Percentiles rank a stretch among this genome's conserved stretches.
These are phyloP conservation scores for Orbilia ellipsospora DNA, from an alignment of 2,329 filamentous ascomycete genomes.

Conservation along the genomic window DNA sequence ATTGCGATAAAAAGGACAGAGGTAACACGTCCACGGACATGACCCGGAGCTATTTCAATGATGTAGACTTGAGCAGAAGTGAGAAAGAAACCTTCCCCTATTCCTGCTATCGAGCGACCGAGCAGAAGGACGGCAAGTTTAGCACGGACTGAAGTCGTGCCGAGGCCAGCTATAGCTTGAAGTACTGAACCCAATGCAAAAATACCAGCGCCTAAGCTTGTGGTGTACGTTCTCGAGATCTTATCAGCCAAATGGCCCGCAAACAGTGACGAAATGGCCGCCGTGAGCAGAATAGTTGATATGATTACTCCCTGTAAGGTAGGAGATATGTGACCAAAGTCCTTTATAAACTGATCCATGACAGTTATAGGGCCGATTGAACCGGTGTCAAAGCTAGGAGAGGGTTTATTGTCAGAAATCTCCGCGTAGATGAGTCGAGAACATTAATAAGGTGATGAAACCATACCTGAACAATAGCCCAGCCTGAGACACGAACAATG, in stretches of 20 bases:
- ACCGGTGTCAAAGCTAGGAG: conserved; percentile 65
- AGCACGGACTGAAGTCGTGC: conserved; percentile 55
- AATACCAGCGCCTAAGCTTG: conserved; percentile 67
- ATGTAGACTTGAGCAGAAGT: conserved; percentile 71
- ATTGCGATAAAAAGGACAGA: conserved; percentile 68
- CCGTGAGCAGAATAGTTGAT: conserved; percentile 71
- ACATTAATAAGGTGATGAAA: background rate
- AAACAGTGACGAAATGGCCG: conserved; percentile 69
- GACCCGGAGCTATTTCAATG: conserved; percentile 70
- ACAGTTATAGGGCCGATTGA: conserved; percentile 71
- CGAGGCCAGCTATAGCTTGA: conserved; percentile 64
- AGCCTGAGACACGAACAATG: conserved; percentile 47
- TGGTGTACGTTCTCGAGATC: conserved; percentile 67
- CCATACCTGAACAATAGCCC: conserved; percentile 48
- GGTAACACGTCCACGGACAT: conserved; percentile 66
- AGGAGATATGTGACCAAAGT: conserved; percentile 67
- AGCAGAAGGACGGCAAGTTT: conserved; percentile 67
- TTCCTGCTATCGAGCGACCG: conserved; percentile 69
- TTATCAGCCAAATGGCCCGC: conserved; percentile 68
- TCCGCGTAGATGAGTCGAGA: background rate
- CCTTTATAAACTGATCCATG: conserved; percentile 67
- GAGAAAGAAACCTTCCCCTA: conserved; percentile 71
- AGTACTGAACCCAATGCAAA: conserved; percentile 69
- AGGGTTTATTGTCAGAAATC: background rate
- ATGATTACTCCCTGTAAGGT: conserved; percentile 70